phyloP scores from a whole-genome alignment of 345 rosid genomes.

The Euphorbia pulcherrima region DNA sequence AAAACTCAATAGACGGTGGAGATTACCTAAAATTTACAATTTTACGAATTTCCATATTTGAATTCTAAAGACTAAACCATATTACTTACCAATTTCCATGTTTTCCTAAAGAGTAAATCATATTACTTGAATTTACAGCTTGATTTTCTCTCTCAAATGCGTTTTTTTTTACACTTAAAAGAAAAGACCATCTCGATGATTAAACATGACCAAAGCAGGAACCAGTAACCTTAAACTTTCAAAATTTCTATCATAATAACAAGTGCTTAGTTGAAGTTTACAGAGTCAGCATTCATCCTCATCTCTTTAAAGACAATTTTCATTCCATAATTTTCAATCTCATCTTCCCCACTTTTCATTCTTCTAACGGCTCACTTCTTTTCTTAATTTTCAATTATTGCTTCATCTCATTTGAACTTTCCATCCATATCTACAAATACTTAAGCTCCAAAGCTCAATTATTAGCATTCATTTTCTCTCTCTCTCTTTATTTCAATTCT shows the following conservation, averaged over 20 bases:
- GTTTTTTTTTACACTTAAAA: too few relatives aligned
- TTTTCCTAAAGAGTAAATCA: too few relatives aligned
- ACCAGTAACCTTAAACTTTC: not conserved
- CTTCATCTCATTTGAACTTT: constrained; percentile 5
- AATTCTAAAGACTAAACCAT: too few relatives aligned
- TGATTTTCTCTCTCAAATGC: too few relatives aligned
- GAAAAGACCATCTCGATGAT: too few relatives aligned
- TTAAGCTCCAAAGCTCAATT: not conserved
- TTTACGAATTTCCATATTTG: too few relatives aligned
- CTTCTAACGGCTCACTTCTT: constrained; percentile 4
- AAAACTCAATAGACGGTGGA: too few relatives aligned
- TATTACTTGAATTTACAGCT: too few relatives aligned
- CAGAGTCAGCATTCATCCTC: constrained; percentile 13
- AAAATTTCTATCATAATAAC: not conserved
- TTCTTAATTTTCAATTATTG: constrained; percentile 6
- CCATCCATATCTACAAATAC: not conserved
- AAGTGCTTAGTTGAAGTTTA: not conserved
- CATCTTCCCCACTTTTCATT: constrained; percentile 15
- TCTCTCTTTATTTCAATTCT: constrained; percentile 14
- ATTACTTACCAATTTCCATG: too few relatives aligned
- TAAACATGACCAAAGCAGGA: too few relatives aligned
- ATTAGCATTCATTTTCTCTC: not conserved
- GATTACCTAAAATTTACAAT: too few relatives aligned
- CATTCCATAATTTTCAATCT: constrained; percentile 21
- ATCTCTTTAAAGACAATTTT: constrained; percentile 11